phyloP scores from a whole-genome alignment of 164 flowering plant genomes.

The Magnolia sinica region DNA sequence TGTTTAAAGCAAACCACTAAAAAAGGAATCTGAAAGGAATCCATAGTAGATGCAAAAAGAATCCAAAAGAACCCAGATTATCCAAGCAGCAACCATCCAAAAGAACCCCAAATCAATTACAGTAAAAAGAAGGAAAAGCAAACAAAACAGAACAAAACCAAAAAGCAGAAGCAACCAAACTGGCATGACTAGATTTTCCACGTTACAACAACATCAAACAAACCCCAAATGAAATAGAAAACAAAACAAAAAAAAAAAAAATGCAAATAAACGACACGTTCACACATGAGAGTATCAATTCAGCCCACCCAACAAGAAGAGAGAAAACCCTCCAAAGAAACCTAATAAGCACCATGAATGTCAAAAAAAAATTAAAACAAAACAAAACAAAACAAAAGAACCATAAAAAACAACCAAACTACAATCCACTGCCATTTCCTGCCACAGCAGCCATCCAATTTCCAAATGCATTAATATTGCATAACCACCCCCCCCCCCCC shows the following conservation, averaged over 20 bases:
- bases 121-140: not conserved
- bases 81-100: slow-evolving; percentile 29
- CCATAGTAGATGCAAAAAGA: not conserved
- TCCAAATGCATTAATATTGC: not conserved
- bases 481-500: not conserved
- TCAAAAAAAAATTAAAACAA: not conserved
- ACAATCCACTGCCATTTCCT: not conserved
- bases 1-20: not conserved
- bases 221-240: not conserved
- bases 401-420: not conserved
- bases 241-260: not conserved
- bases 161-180: slow-evolving; percentile 17
- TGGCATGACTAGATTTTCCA: slow-evolving; percentile 25
- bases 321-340: not conserved
- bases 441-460: not conserved
- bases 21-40: not conserved
- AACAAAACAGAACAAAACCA: slow-evolving; percentile 17
- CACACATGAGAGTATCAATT: not conserved
- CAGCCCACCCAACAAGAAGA: not conserved
- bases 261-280: not conserved
- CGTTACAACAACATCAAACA: slow-evolving; percentile 6
- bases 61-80: slow-evolving; percentile 23
- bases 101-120: slow-evolving; percentile 23
- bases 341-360: not conserved
- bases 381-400: not conserved